Percentiles rank a stretch among this genome's conserved stretches.
These are phyloP conservation scores for Fusarium incarnatum DNA, from an alignment of 2,329 filamentous ascomycete genomes.

Conservation along the genomic window DNA sequence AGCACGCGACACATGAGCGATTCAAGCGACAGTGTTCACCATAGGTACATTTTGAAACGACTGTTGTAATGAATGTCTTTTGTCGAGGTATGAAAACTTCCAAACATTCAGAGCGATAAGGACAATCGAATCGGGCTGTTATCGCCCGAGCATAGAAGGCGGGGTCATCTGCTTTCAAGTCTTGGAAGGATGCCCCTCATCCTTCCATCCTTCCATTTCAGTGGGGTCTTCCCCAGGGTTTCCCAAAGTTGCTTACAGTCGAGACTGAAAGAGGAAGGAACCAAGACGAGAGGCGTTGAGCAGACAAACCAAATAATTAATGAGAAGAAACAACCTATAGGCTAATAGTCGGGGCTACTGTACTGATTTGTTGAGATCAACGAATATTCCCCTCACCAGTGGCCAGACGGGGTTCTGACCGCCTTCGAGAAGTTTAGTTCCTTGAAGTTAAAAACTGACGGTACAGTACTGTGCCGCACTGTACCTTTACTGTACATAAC, in stretches of 20 bases:
- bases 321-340: background rate
- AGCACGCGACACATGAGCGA: conserved; percentile 8
- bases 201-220: background rate
- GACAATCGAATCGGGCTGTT: conserved; percentile 16
- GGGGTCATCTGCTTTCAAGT: conserved; percentile 26
- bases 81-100: background rate
- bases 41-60: background rate
- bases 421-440: conserved; percentile 36
- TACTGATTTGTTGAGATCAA: conserved; percentile 16
- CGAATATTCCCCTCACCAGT: conserved; percentile 29
- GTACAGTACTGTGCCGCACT: background rate
- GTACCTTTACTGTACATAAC: background rate
- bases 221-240: conserved; percentile 28
- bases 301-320: background rate
- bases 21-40: background rate
- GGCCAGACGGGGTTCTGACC: conserved; percentile 33
- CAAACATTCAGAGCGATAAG: conserved; percentile 17
- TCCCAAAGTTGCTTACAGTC: background rate
- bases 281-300: conserved; percentile 7
- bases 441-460: background rate
- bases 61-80: background rate
- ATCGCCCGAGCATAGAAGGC: conserved; percentile 16
- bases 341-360: background rate
- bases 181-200: conserved; percentile 16
- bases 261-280: conserved; percentile 30